Base-by-base conservation (phyloP, 768 basidiomycete genomes). In the Tricholomella constricta region DNA sequence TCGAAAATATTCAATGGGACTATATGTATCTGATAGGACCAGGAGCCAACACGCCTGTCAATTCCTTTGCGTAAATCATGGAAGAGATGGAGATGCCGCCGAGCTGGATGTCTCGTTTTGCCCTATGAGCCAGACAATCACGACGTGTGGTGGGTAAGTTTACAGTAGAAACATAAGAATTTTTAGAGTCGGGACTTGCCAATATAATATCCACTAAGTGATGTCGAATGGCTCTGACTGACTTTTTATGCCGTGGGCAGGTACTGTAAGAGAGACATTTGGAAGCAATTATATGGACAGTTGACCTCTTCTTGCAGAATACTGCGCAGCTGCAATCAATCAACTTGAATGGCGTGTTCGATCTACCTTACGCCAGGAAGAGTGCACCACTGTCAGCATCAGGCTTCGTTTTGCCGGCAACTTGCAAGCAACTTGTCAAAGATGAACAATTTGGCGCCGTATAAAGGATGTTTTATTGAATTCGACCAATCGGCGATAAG, bases 361-460 rank as follows among this genome's bases (percentile, higher is more conserved):
- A 17, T 11, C 11, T 36, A n/a, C 51, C 67, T 55, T 62, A 73
- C 72, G 72, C 72, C 25, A 72, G 72, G 66, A 88, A 89, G 25
- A 86, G 65, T 3, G 84, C 85, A 3, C 75, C 76, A 22, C 69
- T 73, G 54, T 76, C 60, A 4, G 72, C 74, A 14, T 25, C 19
- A 3, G 79, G 63, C n/a, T 1, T 86, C 85, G 55, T 86, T 82
- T 65, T 88, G 85, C 36, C 75, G 76, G 65, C 65, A 86, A 5
- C n/a, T n/a, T n/a, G n/a, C n/a, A n/a, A n/a, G n/a, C n/a, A n/a
- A n/a, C n/a, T n/a, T n/a, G n/a, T n/a, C n/a, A n/a, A n/a, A n/a
- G n/a, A n/a, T n/a, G n/a, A n/a, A n/a, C n/a, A n/a, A n/a, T n/a
- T n/a, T n/a, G n/a, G n/a, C n/a, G n/a, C n/a, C n/a, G n/a, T n/a